A percentile compares a stretch with the other conserved stretches of the same genome.
Conservation (phyloP, 2,329 filamentous ascomycete species). For the Aspergillus chevalieri region DNA sequence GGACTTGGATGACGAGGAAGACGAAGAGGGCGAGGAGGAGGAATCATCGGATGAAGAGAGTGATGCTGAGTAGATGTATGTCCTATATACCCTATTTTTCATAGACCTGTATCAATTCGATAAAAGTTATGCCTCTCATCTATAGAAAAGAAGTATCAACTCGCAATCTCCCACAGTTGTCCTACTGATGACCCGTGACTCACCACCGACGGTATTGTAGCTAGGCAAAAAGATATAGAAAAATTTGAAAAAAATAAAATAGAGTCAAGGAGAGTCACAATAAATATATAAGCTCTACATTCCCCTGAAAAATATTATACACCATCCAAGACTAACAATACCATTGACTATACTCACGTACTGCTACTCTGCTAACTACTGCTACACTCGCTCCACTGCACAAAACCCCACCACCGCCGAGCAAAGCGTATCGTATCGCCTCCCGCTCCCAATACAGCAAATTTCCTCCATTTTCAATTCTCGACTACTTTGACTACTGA, state of each 20-base stretch:
- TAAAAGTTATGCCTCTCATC: not conserved
- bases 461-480: conserved; percentile 27
- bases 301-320: no score
- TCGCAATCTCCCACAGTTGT: no score
- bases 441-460: conserved; percentile 24
- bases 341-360: not conserved
- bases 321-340: not conserved
- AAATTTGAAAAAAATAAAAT: no score
- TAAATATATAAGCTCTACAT: no score
- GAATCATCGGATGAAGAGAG: conserved; percentile 23
- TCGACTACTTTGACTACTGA: conserved; percentile 5
- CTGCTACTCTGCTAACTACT: conserved; percentile 19
- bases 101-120: conserved; percentile 1
- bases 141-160: no score
- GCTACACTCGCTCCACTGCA: conserved; percentile 31
- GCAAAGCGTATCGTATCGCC: conserved; percentile 31
- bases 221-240: no score
- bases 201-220: no score
- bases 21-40: conserved; percentile 17
- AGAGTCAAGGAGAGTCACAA: no score
- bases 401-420: conserved; percentile 26
- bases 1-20: conserved; percentile 30
- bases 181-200: no score
- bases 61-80: conserved; percentile 15
- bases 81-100: conserved; percentile 18